These are phyloP conservation scores for Cryphonectria japonica DNA, from an alignment of 2,329 filamentous ascomycete species.

Conservation along the genomic window DNA sequence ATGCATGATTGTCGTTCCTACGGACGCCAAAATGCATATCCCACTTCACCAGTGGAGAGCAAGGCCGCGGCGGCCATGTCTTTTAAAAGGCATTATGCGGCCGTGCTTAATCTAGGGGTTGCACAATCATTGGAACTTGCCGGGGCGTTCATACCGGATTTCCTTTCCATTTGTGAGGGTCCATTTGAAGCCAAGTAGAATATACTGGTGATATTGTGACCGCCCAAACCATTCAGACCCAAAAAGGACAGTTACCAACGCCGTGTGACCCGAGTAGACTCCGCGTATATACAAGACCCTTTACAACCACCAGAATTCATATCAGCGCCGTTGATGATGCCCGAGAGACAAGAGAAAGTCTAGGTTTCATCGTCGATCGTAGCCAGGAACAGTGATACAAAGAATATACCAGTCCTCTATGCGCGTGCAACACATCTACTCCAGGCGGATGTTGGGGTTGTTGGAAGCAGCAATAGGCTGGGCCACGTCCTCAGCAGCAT, in stretches of 20 bases:
- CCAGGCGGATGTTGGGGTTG: slow-evolving; percentile 44
- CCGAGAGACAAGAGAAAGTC: slow-evolving; percentile 14
- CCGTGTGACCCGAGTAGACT: neutral
- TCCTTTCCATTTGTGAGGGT: neutral
- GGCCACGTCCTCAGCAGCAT: slow-evolving; percentile 74
- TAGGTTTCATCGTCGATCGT: slow-evolving; percentile 7
- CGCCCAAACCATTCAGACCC: neutral
- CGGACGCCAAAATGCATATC: neutral
- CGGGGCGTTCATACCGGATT: neutral
- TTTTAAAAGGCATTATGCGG: neutral
- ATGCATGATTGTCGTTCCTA: neutral
- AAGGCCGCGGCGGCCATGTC: neutral
- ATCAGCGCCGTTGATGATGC: slow-evolving; percentile 23
- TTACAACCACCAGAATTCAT: neutral
- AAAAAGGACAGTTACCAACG: neutral
- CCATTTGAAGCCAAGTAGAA: neutral
- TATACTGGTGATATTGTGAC: neutral
- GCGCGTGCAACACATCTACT: slow-evolving; percentile 26
- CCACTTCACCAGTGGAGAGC: neutral
- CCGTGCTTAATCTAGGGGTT: neutral
- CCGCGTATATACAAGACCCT: neutral
- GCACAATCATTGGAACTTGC: neutral
- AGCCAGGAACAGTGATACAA: neutral
- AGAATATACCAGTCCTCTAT: neutral
- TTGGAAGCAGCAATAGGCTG: slow-evolving; percentile 37